Evolutionary conservation across 352 stramenopile species (phyloP), one percentile per base, ranked within the genome.

Genomic region (Phytophthora rubi): DNA sequence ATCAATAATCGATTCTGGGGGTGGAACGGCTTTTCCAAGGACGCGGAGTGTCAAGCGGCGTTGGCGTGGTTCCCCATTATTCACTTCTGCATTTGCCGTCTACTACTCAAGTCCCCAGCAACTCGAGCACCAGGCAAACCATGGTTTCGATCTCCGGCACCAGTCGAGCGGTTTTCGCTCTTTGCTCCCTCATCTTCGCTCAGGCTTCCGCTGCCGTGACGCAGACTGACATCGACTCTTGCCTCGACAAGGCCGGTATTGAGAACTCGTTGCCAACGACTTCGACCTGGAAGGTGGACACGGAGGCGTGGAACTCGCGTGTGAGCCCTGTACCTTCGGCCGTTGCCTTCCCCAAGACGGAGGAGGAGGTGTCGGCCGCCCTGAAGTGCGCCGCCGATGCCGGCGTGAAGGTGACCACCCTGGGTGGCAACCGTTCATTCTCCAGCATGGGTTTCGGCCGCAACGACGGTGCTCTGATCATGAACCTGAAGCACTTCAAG

Each of bases 391-490:
- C 68, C 6, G 68, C 68, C 52, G 18, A 60, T 42, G 45, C 44
- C 23, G 62, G 62, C n/a, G 39, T 71, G 12, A 75, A 75, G 52
- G 68, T 75, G 52, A 71, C 68, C 23, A 75, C 68, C 2, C 57
- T 75, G 12, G 66, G 66, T 47, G 66, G 66, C 33, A 73, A 73
- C 66, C 66, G 67, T 15, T 75, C 67, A n/a, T 75, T 75, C 61
- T 75, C 67, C 13, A 75, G 67, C 42, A 70, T 75, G 68, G 68
- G 68, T 9, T 75, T 75, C 39, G 68, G 68, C 23, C 68, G 68
- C 23, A 45, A 75, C n/a, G 68, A 73, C 26, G 68, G 62, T 52
- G 68, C 68, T 57, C 62, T 75, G 10, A 48, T 75, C 44, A 71
- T 75, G 9, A 75, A 71, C 45, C 30, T 75, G 7, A 75, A 71